Percentiles rank a stretch among this genome's conserved stretches.
phyloP scores from a whole-genome alignment of 2,329 filamentous ascomycete genomes.

The Xylaria hypoxylon region DNA sequence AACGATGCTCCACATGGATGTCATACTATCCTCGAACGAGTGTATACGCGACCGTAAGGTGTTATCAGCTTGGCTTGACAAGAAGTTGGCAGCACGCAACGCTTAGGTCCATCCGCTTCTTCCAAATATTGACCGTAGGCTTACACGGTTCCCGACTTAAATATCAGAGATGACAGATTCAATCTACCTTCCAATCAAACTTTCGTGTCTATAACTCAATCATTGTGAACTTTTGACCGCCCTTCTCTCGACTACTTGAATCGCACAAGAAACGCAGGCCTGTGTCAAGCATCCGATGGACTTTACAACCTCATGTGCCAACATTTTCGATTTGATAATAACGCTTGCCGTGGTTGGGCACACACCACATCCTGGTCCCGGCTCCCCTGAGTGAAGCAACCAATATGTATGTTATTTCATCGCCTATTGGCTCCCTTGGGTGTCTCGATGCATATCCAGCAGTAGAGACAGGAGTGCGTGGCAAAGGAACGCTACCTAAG shows the following conservation, averaged over 20 bases:
- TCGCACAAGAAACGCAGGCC: slow-evolving; percentile 40
- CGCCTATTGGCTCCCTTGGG: slow-evolving; percentile 42
- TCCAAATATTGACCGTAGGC: slow-evolving; percentile 24
- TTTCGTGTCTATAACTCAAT: slow-evolving; percentile 28
- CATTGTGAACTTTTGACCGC: slow-evolving; percentile 42
- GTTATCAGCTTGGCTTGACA: slow-evolving; percentile 19
- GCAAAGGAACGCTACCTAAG: slow-evolving; percentile 36
- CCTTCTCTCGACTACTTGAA: slow-evolving; percentile 36
- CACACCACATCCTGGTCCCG: slow-evolving; percentile 25
- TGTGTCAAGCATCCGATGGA: slow-evolving; percentile 27
- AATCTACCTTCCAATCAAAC: slow-evolving; percentile 38
- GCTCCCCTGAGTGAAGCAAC: slow-evolving; percentile 25
- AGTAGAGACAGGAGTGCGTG: slow-evolving; percentile 39
- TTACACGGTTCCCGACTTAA: slow-evolving; percentile 12
- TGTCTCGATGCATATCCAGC: slow-evolving; percentile 35
- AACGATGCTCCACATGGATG: slow-evolving; percentile 13
- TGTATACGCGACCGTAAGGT: slow-evolving; percentile 20
- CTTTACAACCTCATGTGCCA: slow-evolving; percentile 16
- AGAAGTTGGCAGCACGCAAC: slow-evolving; percentile 23
- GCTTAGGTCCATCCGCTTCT: slow-evolving; percentile 24
- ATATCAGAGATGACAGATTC: slow-evolving; percentile 21
- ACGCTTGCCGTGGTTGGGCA: slow-evolving; percentile 32
- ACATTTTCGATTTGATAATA: slow-evolving; percentile 17
- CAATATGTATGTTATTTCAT: slow-evolving; percentile 25
- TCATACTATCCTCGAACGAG: slow-evolving; percentile 17